Evolutionary conservation across 371 early-diverging fungal species (phyloP).

Genomic region (Gilbertella persicaria): DNA sequence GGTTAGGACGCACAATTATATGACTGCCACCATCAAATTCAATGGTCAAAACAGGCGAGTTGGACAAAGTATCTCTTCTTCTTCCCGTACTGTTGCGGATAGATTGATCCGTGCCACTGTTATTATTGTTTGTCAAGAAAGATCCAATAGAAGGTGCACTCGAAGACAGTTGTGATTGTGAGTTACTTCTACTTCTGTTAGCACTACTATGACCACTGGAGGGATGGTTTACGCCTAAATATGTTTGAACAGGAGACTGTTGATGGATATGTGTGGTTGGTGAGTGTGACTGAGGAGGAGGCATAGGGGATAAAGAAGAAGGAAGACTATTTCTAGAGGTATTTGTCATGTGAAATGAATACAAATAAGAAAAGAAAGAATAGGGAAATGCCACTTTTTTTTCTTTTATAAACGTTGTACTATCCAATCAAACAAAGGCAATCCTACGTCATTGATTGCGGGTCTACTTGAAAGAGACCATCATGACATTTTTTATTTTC

Average conservation of each 20-base stretch:
- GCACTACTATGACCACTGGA: background rate
- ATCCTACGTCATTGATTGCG: no score
- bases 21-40: constrained; percentile 54
- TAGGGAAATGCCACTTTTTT: no score
- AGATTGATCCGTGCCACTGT: background rate
- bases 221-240: constrained; percentile 3
- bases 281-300: constrained; percentile 6
- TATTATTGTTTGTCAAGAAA: background rate
- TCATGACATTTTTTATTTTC: constrained; percentile 85
- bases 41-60: constrained; percentile 15
- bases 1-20: constrained; percentile 50
- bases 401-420: no score
- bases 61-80: background rate
- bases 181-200: constrained; percentile 3
- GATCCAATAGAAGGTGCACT: constrained; percentile 31
- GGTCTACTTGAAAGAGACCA: constrained; percentile 32
- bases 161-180: constrained; percentile 20
- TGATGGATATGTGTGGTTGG: background rate
- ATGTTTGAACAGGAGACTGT: background rate
- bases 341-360: background rate
- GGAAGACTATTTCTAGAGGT: background rate
- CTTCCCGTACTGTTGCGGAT: background rate
- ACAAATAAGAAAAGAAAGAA: background rate
- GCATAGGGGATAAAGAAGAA: constrained; percentile 8
- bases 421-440: no score